Percentiles rank a stretch among this genome's conserved stretches.
Conservation (phyloP, 345 rosid genomes). For the Anacardium occidentale region DNA sequence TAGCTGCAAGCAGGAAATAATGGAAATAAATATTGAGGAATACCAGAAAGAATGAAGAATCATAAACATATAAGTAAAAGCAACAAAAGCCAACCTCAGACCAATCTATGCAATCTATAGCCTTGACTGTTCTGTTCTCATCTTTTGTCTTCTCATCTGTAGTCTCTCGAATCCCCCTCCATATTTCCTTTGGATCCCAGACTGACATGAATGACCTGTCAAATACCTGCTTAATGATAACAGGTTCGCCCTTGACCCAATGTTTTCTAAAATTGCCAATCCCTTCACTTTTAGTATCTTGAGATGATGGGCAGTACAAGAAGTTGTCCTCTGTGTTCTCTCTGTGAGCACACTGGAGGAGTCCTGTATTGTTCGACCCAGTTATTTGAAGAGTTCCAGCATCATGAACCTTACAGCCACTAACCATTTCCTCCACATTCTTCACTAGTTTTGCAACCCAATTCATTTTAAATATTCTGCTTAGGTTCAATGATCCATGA, state of each 20-base stretch:
- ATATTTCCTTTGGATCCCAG: slow-evolving; percentile 81
- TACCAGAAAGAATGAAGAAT: neutral
- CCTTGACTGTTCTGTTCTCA: slow-evolving; percentile 63
- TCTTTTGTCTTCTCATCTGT: slow-evolving; percentile 69
- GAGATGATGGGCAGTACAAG: slow-evolving; percentile 61
- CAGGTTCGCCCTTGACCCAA: slow-evolving; percentile 75
- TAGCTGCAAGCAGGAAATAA: slow-evolving; percentile 11
- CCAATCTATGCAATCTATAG: slow-evolving; percentile 66
- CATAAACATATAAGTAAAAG: slow-evolving; percentile 21
- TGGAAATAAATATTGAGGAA: slow-evolving; percentile 1
- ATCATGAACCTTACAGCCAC: slow-evolving; percentile 67
- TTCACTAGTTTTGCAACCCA: slow-evolving; percentile 98
- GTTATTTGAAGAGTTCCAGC: slow-evolving; percentile 27
- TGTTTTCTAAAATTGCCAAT: slow-evolving; percentile 66
- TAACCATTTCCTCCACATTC: slow-evolving; percentile 91
- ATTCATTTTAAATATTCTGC: slow-evolving; percentile 93
- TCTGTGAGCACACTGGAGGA: slow-evolving; percentile 50
- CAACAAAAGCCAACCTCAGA: slow-evolving; percentile 59
- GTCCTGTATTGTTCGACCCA: slow-evolving; percentile 36
- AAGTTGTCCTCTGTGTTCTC: slow-evolving; percentile 57
- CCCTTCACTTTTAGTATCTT: slow-evolving; percentile 57
- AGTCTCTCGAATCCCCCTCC: slow-evolving; percentile 74
- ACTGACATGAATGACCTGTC: slow-evolving; percentile 54
- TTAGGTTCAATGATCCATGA: slow-evolving; percentile 56
- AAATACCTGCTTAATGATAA: slow-evolving; percentile 64